Percentiles rank a stretch among this genome's conserved stretches.
These are phyloP conservation scores for Dipodascus albidus DNA, from an alignment of 805 yeast genomes.

Conservation along the genomic window DNA sequence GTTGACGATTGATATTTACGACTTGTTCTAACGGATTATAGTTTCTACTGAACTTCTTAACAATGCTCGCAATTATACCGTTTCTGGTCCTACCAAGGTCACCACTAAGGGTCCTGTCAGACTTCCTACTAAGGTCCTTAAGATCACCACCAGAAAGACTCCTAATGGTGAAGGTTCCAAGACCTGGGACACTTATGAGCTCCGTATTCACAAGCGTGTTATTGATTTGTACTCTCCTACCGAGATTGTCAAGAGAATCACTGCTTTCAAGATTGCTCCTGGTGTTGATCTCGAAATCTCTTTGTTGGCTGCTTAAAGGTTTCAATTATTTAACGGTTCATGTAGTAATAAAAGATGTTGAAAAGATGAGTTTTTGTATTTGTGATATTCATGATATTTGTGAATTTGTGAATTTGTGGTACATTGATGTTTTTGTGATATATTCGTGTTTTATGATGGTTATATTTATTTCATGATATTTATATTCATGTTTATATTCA, in stretches of 20 bases:
- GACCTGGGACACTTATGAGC: constrained; percentile 99
- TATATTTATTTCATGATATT: too few species aligned
- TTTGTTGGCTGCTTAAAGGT: constrained; percentile 26
- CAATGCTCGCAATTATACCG: constrained; percentile 74
- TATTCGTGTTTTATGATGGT: too few species aligned
- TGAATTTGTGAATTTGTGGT: too few species aligned
- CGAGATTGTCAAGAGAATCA: constrained; percentile 83
- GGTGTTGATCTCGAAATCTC: constrained; percentile 79
- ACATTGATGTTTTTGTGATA: too few species aligned
- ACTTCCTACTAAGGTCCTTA: constrained; percentile 98
- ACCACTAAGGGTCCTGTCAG: constrained; percentile 91
- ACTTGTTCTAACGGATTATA: too few species aligned
- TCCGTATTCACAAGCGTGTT: constrained; percentile 99
- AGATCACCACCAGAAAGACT: constrained; percentile 99
- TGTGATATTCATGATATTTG: too few species aligned
- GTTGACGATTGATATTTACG: constrained; percentile 11
- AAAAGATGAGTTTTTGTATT: too few species aligned
- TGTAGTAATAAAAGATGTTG: constrained; percentile 3
- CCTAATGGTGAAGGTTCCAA: constrained; percentile 99
- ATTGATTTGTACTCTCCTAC: constrained; percentile 98
- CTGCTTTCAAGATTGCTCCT: constrained; percentile 96
- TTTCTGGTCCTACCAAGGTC: constrained; percentile 38
- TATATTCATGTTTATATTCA: too few species aligned
- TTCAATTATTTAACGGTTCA: constrained; percentile 2
- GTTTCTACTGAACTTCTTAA: constrained; percentile 83